Evolutionary conservation across 164 flowering plant species (phyloP).

Genomic region (Pachysandra terminalis): DNA sequence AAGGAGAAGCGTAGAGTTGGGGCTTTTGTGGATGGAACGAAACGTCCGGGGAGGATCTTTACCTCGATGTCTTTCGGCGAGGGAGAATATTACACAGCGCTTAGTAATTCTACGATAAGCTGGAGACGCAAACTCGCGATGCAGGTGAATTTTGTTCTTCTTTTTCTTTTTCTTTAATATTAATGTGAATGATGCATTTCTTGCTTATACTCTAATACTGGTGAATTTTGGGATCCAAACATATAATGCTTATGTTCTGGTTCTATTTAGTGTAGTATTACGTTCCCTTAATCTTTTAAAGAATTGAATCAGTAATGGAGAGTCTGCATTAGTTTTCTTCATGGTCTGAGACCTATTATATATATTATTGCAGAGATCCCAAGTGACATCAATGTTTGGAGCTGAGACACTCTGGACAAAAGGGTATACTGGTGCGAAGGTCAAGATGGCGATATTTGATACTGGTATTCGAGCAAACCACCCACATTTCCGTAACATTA

Average conservation of each 20-base stretch:
- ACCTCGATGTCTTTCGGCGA: constrained; percentile 78
- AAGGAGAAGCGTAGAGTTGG: constrained; percentile 22
- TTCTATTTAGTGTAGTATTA: too few species aligned
- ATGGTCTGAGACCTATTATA: background rate
- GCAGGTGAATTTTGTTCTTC: constrained; percentile 40
- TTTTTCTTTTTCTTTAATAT: background rate
- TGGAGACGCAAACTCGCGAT: constrained; percentile 57
- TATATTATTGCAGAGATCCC: constrained; percentile 69
- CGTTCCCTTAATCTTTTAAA: too few species aligned
- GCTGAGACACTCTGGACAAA: constrained; percentile 83
- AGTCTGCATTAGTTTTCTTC: background rate
- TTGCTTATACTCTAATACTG: too few species aligned
- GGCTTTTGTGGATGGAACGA: constrained; percentile 51
- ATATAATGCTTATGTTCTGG: too few species aligned
- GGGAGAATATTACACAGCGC: constrained; percentile 15
- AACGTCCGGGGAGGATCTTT: constrained; percentile 88
- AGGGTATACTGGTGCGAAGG: constrained; percentile 89
- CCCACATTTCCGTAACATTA: constrained; percentile 95
- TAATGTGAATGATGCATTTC: background rate
- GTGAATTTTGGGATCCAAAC: too few species aligned
- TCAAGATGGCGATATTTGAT: constrained; percentile 97
- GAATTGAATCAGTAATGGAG: too few species aligned
- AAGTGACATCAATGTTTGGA: constrained; percentile 94
- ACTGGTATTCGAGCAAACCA: constrained; percentile 95
- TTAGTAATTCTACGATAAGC: constrained; percentile 38